Conservation (phyloP, 495 filamentous ascomycete genomes). For the Podospora fimiseda region DNA sequence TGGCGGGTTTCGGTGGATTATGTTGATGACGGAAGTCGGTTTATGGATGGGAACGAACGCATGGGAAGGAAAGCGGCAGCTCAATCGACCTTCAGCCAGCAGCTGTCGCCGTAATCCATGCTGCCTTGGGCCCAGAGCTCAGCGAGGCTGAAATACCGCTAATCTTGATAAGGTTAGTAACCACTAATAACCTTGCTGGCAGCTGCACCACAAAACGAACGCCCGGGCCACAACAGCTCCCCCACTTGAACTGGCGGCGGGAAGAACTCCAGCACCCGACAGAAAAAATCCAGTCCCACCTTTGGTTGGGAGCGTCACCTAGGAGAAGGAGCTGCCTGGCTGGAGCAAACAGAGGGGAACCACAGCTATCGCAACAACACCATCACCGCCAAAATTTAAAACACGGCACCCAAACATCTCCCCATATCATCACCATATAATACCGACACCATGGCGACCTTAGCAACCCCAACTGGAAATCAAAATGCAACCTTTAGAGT, state of each 20-base stretch:
- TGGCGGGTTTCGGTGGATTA: constrained; percentile 6
- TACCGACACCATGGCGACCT: constrained; percentile 57
- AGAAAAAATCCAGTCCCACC: constrained; percentile 29
- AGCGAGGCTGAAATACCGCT: constrained; percentile 26
- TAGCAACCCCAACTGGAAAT: constrained; percentile 46
- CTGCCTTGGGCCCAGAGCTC: constrained; percentile 29
- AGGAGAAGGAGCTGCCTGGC: constrained; percentile 23
- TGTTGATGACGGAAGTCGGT: constrained; percentile 17
- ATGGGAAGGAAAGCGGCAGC: constrained; percentile 12
- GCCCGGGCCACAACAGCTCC: constrained; percentile 9
- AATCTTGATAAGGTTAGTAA: constrained; percentile 16
- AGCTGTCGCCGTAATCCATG: constrained; percentile 33
- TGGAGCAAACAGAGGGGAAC: constrained; percentile 12
- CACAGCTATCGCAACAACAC: constrained; percentile 6
- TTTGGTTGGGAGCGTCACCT: constrained; percentile 9
- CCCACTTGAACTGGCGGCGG: constrained; percentile 9
- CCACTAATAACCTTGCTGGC: background rate
- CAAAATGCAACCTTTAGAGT: constrained; percentile 79
- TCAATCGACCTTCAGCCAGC: background rate
- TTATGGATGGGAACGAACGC: constrained; percentile 15
- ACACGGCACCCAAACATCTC: constrained; percentile 1
- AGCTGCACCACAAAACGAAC: constrained; percentile 1
- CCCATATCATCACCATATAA: background rate
- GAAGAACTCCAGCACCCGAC: constrained; percentile 27
- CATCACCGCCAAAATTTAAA: background rate